These are phyloP conservation scores for Cordyceps cicadae DNA, from an alignment of 2,329 filamentous ascomycete species.

Conservation along the genomic window DNA sequence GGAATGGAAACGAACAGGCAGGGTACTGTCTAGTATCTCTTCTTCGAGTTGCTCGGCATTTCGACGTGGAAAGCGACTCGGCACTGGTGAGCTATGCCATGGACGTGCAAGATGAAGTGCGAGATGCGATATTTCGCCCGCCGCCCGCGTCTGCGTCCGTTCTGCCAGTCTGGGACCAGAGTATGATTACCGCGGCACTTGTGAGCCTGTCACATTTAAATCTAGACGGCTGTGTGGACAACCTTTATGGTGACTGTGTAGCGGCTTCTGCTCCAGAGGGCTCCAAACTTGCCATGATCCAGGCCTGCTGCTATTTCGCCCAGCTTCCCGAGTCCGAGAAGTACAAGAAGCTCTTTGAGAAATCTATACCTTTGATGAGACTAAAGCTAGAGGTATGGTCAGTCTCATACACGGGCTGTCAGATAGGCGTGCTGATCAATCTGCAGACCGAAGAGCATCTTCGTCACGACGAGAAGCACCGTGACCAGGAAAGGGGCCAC, in stretches of 20 bases:
- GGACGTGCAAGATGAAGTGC: slow-evolving; percentile 61
- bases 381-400: slow-evolving; percentile 45
- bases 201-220: slow-evolving; percentile 56
- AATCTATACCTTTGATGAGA: slow-evolving; percentile 48
- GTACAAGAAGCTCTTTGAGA: slow-evolving; percentile 48
- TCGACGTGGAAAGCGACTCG: slow-evolving; percentile 54
- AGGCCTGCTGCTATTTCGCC: slow-evolving; percentile 56
- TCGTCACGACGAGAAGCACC: slow-evolving; percentile 11
- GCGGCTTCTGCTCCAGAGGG: slow-evolving; percentile 45
- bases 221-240: slow-evolving; percentile 49
- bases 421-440: not conserved
- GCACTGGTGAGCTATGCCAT: slow-evolving; percentile 58
- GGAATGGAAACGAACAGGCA: slow-evolving; percentile 58
- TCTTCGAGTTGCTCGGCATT: slow-evolving; percentile 55
- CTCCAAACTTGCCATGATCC: slow-evolving; percentile 56
- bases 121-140: slow-evolving; percentile 55
- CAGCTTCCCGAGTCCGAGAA: slow-evolving; percentile 38
- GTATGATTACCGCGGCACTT: slow-evolving; percentile 58
- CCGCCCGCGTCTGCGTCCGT: slow-evolving; percentile 36
- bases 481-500: slow-evolving; percentile 11
- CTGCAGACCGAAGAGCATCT: slow-evolving; percentile 4
- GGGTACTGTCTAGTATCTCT: slow-evolving; percentile 58
- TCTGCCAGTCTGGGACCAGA: slow-evolving; percentile 47
- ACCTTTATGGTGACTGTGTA: slow-evolving; percentile 49
- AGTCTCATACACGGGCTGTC: not conserved